Evolutionary conservation across 169 alveolate species (phyloP).

Genomic region (Besnoitia besnoiti): DNA sequence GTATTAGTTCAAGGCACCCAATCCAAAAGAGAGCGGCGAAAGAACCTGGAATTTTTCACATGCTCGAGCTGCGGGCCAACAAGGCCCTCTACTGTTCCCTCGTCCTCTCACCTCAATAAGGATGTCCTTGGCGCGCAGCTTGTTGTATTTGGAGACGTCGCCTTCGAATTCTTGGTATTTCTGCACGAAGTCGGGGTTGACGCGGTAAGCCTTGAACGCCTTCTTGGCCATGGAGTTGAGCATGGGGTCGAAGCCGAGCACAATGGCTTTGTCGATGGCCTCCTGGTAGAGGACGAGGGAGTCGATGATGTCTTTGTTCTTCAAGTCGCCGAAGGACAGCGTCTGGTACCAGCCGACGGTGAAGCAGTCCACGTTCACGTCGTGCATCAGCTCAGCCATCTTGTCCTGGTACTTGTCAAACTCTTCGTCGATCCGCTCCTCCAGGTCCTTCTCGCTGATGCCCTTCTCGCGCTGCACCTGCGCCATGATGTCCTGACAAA

Average conservation of each 20-base stretch:
- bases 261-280: conserved; percentile 77
- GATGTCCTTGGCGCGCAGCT: conserved; percentile 55
- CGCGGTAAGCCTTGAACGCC: conserved; percentile 84
- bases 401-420: conserved; percentile 83
- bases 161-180: conserved; percentile 72
- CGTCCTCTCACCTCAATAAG: conserved; percentile 20
- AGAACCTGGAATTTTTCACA: too few relatives aligned
- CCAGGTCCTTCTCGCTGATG: conserved; percentile 81
- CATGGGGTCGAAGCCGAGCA: conserved; percentile 79
- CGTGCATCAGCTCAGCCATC: conserved; percentile 86
- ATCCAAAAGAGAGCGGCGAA: neutral
- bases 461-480: conserved; percentile 76
- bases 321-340: conserved; percentile 82
- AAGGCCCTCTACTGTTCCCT: neutral
- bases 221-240: conserved; percentile 69
- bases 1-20: neutral
- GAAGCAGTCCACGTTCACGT: conserved; percentile 84
- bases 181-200: conserved; percentile 75
- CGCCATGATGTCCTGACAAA: conserved; percentile 73
- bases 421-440: conserved; percentile 84
- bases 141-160: conserved; percentile 75
- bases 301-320: conserved; percentile 81
- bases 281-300: conserved; percentile 81
- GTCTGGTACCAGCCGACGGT: conserved; percentile 90
- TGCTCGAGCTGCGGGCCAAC: too few relatives aligned